Percentiles rank a stretch among this genome's conserved stretches.
These are phyloP conservation scores for Reutealis trisperma DNA, from an alignment of 345 rosid species.

Conservation along the genomic window DNA sequence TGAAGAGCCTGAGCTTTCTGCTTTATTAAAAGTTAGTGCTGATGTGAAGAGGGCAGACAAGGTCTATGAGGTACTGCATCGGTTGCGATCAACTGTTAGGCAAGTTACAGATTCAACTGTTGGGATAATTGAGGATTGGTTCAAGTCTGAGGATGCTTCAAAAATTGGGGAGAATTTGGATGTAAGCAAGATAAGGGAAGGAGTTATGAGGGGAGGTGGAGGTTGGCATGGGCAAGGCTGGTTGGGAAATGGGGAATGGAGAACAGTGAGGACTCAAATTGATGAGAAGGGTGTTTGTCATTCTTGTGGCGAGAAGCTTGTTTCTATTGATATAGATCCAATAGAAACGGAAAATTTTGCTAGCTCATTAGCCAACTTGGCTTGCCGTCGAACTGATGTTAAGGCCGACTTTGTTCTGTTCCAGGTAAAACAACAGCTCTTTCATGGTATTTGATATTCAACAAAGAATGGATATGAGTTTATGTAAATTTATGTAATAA, in stretches of 20 bases:
- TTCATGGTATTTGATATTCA: not conserved
- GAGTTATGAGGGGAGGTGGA: constrained; percentile 76
- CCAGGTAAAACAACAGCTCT: constrained; percentile 45
- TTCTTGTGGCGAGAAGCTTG: constrained; percentile 81
- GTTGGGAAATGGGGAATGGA: constrained; percentile 85
- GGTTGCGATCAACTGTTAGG: constrained; percentile 70
- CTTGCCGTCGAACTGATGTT: constrained; percentile 60
- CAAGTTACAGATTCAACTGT: constrained; percentile 66
- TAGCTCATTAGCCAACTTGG: constrained; percentile 62
- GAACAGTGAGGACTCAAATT: constrained; percentile 63
- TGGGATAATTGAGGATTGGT: constrained; percentile 68
- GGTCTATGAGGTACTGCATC: constrained; percentile 77
- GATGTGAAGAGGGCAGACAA: constrained; percentile 49
- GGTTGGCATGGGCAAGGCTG: constrained; percentile 99
- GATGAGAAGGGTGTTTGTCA: constrained; percentile 66
- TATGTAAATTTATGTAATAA: too few relatives aligned
- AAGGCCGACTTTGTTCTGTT: constrained; percentile 56
- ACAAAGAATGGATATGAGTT: not conserved
- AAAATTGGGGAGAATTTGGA: constrained; percentile 66
- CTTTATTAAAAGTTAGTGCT: constrained; percentile 70
- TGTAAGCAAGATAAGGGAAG: constrained; percentile 51
- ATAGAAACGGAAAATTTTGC: constrained; percentile 75
- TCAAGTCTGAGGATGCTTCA: constrained; percentile 59
- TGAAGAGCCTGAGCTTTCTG: constrained; percentile 86
- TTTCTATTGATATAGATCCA: constrained; percentile 90